Percentiles rank a stretch among this genome's conserved stretches.
Evolutionary conservation across 192 early-diverging fungal genomes (phyloP).

Genomic region (Entrophospora sp.): DNA sequence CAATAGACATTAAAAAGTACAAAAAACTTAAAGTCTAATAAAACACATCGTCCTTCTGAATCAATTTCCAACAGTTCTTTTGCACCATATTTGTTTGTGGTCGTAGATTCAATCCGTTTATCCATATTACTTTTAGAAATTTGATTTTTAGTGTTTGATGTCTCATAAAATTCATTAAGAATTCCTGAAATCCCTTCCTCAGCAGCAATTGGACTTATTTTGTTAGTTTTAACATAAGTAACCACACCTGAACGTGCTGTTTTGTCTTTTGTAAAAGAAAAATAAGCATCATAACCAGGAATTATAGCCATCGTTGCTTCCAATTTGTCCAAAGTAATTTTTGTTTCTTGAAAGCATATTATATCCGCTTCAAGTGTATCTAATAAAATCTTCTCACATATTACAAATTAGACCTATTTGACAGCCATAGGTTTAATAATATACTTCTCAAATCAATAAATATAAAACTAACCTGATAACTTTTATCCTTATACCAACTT

Average conservation of each 20-base stretch:
- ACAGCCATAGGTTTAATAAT: no score
- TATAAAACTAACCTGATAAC: background rate
- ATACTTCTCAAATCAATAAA: background rate
- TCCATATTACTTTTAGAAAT: no score
- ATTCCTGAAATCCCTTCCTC: slow-evolving; percentile 65
- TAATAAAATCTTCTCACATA: slow-evolving; percentile 28
- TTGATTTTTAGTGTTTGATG: background rate
- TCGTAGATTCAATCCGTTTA: background rate
- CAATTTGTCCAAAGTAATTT: slow-evolving; percentile 48
- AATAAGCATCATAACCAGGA: slow-evolving; percentile 64
- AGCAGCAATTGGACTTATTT: slow-evolving; percentile 41
- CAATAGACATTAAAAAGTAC: slow-evolving; percentile 71
- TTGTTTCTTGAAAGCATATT: slow-evolving; percentile 75
- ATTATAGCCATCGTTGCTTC: slow-evolving; percentile 51
- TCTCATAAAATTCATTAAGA: slow-evolving; percentile 2
- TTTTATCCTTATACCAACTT: slow-evolving; percentile 5
- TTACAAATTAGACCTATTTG: background rate
- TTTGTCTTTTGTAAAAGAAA: slow-evolving; percentile 50
- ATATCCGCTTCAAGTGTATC: slow-evolving; percentile 46
- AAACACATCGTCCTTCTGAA: slow-evolving; percentile 59
- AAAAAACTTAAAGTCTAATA: slow-evolving; percentile 67
- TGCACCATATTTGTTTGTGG: background rate
- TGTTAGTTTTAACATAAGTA: slow-evolving; percentile 45
- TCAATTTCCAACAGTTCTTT: slow-evolving; percentile 43
- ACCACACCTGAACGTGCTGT: slow-evolving; percentile 65